Conservation (phyloP, 2,329 filamentous ascomycete species). For the Malbranchea cinnamomea region DNA sequence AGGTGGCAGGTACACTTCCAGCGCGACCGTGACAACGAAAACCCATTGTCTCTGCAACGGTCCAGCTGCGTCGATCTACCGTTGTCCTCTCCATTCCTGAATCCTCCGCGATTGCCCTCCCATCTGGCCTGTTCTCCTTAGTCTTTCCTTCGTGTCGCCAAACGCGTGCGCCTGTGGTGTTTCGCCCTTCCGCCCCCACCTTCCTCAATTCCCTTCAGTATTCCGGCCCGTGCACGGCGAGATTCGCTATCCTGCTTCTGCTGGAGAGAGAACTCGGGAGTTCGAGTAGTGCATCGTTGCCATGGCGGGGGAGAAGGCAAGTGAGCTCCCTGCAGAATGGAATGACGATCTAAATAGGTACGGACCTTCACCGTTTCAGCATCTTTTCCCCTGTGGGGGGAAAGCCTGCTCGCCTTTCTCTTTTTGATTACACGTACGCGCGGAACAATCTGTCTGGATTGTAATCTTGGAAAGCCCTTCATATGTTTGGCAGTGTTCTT, state of each 20-base stretch:
- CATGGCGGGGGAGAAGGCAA: constrained; percentile 27
- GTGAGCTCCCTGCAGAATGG: constrained; percentile 41
- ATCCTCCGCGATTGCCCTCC: background rate
- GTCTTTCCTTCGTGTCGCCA: background rate
- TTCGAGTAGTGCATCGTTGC: too few species aligned
- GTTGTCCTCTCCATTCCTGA: background rate
- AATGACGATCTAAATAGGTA: constrained; percentile 58
- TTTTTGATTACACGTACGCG: too few species aligned
- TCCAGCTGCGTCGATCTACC: background rate
- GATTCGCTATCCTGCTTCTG: too few species aligned
- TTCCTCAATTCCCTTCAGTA: constrained; percentile 1
- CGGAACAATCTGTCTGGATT: too few species aligned
- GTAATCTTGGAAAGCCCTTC: too few species aligned
- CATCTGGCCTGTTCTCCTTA: background rate
- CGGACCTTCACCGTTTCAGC: constrained; percentile 2
- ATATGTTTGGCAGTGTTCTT: too few species aligned
- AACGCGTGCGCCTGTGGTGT: too few species aligned
- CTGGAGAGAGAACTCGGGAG: too few species aligned
- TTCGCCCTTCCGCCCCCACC: too few species aligned
- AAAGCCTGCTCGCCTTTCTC: too few species aligned
- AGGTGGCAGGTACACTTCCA: constrained; percentile 6
- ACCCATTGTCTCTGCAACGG: background rate
- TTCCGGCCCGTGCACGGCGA: background rate
- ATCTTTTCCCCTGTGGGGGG: background rate
- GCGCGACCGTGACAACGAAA: constrained; percentile 6